Conservation (phyloP, 345 rosid genomes). For the Salix purpurea region DNA sequence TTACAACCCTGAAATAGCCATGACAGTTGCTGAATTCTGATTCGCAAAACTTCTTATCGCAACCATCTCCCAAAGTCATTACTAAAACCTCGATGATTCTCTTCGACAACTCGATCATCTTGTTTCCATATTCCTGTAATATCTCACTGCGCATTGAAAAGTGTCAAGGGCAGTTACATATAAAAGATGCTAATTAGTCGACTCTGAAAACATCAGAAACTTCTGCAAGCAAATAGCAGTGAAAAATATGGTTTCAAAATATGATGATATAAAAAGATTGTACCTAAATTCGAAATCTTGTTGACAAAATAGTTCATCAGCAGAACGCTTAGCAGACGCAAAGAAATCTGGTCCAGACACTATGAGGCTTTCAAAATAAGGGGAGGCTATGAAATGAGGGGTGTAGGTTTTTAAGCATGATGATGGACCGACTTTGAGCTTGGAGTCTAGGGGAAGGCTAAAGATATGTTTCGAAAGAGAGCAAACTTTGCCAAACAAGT, state of each 20-base stretch:
- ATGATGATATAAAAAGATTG: not conserved
- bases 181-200: not conserved
- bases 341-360: slow-evolving; percentile 70
- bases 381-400: slow-evolving; percentile 74
- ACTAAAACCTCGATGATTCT: slow-evolving; percentile 45
- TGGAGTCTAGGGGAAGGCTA: slow-evolving; percentile 45
- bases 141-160: slow-evolving; percentile 33
- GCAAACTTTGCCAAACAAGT: slow-evolving; percentile 32
- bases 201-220: too few species aligned
- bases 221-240: too few species aligned
- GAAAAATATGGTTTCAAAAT: not conserved
- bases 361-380: slow-evolving; percentile 66
- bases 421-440: slow-evolving; percentile 62
- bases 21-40: slow-evolving; percentile 53
- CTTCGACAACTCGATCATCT: slow-evolving; percentile 53
- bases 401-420: slow-evolving; percentile 48
- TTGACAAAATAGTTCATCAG: slow-evolving; percentile 42
- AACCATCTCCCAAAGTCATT: slow-evolving; percentile 41
- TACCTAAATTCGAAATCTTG: slow-evolving; percentile 50
- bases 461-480: slow-evolving; percentile 44
- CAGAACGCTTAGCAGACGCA: slow-evolving; percentile 49
- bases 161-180: not conserved
- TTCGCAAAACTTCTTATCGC: slow-evolving; percentile 30
- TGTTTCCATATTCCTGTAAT: slow-evolving; percentile 54
- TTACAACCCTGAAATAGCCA: slow-evolving; percentile 62